Conservation (phyloP, 2,329 filamentous ascomycete species). For the Ceratocystis ficicola region DNA sequence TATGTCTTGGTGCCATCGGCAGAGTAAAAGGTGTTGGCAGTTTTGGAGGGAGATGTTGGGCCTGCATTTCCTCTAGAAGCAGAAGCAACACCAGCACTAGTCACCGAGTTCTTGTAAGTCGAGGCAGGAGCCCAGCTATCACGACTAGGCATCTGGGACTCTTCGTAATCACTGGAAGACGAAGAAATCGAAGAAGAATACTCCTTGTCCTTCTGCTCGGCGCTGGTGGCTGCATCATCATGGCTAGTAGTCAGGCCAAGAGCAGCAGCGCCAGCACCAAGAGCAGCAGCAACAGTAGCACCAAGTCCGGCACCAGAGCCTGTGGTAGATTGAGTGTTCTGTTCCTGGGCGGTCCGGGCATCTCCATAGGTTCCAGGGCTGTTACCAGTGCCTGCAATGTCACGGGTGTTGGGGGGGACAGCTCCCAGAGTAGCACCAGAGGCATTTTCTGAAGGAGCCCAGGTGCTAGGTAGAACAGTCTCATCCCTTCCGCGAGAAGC, state of each 20-base stretch:
- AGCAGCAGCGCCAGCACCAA: slow-evolving; percentile 21
- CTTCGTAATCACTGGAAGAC: slow-evolving; percentile 13
- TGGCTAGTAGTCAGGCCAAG: slow-evolving; percentile 18
- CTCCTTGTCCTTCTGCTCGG: slow-evolving; percentile 9
- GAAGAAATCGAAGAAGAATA: slow-evolving; percentile 20
- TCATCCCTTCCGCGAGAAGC: neutral
- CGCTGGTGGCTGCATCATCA: neutral
- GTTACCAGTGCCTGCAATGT: neutral
- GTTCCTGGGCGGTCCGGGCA: neutral
- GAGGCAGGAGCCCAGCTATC: slow-evolving; percentile 14
- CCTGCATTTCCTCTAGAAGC: neutral
- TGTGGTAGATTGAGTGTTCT: neutral
- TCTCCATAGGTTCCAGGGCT: neutral
- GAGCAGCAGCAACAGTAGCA: slow-evolving; percentile 16
- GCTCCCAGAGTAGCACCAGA: neutral
- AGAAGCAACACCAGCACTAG: slow-evolving; percentile 10
- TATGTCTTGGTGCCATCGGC: slow-evolving; percentile 16
- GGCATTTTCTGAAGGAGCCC: neutral
- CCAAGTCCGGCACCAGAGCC: slow-evolving; percentile 17
- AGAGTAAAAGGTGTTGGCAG: neutral
- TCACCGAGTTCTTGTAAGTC: slow-evolving; percentile 12
- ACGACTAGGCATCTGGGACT: neutral
- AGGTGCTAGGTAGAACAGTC: neutral
- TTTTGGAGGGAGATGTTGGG: neutral
- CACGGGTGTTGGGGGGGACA: neutral